Evolutionary conservation across 352 stramenopile genomes (phyloP), one percentile per base, ranked within the genome.

Genomic region (Halophytophthora polymorphica): DNA sequence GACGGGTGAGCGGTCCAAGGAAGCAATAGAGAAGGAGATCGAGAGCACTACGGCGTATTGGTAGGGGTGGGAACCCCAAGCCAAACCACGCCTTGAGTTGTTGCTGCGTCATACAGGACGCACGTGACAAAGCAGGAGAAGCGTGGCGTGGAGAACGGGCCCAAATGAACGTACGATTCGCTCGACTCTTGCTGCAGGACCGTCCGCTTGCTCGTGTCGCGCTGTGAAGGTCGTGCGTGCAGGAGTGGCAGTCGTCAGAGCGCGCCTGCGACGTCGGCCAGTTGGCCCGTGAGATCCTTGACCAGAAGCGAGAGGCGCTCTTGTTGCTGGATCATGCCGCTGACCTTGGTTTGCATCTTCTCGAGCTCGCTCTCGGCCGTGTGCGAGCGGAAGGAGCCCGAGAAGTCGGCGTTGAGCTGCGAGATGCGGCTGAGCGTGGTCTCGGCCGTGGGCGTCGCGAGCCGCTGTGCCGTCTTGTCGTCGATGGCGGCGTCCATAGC

Each of bases 381-480:
- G 19, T 81, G 61, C 48, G 69, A 83, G 31, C 82, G 87, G 52
- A 90, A 92, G 52, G 75, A 90, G 7, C 63, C 65, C 2, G 78
- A 87, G 44, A 84, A 90, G 43, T 88, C 73, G 1, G 86, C 90
- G 50, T 99, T 86, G 36, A 99, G 79, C 56, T 92, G 86, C 17
- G 70, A 84, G 54, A 90, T 88, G 36, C 76, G 79, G 36, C 65
- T 83, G 19, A 90, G 65, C 21, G 72, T 88, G 34, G 76, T 86
- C 53, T 80, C 72, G 0, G 69, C 35, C 2, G 60, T 69, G 2
- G 67, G 64, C 0, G 63, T 74, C 3, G 58, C 49, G 28, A 86
- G 62, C 44, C 85, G 73, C 45, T 80, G 51, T 0, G 57, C 66
- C 0, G 66, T 86, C 41, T 83, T 82, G 23, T 77, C 76, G 49